Percentiles rank a stretch among this genome's conserved stretches.
phyloP scores from a whole-genome alignment of 139 green algal genomes.

The Chlamydomonas incerta region DNA sequence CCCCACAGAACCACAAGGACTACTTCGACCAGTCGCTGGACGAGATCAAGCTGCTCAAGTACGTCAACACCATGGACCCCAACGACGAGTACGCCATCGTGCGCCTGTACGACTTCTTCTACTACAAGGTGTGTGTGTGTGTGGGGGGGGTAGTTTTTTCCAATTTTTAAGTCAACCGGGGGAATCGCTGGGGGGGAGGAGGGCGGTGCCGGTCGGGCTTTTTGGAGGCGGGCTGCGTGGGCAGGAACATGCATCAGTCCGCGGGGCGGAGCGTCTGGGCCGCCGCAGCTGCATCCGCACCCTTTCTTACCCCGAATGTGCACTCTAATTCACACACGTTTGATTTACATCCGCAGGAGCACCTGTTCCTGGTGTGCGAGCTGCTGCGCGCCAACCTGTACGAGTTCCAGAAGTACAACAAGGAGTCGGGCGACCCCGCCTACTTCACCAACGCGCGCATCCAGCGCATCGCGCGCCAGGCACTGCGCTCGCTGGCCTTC shows the following conservation, averaged over 20 bases:
- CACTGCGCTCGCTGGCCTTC: constrained; percentile 82
- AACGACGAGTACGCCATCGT: constrained; percentile 90
- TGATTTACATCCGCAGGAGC: constrained; percentile 82
- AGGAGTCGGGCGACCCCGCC: constrained; percentile 76
- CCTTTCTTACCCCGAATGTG: background rate
- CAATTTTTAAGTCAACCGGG: too few species aligned
- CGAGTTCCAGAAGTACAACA: constrained; percentile 97
- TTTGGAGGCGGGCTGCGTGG: too few species aligned
- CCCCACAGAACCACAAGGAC: constrained; percentile 95
- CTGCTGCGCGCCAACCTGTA: constrained; percentile 98
- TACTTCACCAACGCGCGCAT: constrained; percentile 95
- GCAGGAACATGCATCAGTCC: too few species aligned
- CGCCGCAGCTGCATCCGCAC: too few species aligned
- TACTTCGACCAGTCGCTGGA: constrained; percentile 98
- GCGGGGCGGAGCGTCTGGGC: too few species aligned
- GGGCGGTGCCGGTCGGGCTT: too few species aligned
- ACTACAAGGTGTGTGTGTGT: constrained; percentile 94
- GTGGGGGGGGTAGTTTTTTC: too few species aligned
- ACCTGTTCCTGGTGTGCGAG: constrained; percentile 97
- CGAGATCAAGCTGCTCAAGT: constrained; percentile 95
- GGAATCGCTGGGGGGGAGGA: too few species aligned
- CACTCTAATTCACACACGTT: background rate
- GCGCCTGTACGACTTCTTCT: constrained; percentile 97
- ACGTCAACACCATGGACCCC: constrained; percentile 91
- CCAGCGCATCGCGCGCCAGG: constrained; percentile 88